phyloP scores from a whole-genome alignment of 495 filamentous ascomycete genomes.

The Hypoxylon perforatum region DNA sequence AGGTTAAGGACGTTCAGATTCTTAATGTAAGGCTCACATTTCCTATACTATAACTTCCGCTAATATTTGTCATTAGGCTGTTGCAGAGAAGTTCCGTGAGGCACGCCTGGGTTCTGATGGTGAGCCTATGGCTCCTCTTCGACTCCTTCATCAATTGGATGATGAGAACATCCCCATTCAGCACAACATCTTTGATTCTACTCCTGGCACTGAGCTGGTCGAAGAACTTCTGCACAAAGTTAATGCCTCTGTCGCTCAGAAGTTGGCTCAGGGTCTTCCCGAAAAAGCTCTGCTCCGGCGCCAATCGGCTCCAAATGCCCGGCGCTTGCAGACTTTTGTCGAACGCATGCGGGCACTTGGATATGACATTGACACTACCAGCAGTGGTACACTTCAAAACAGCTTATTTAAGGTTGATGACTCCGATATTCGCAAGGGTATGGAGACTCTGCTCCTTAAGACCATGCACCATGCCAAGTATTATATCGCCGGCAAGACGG shows the following conservation, averaged over 20 bases:
- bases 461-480: slow-evolving; percentile 97
- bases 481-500: slow-evolving; percentile 79
- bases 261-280: slow-evolving; percentile 79
- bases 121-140: slow-evolving; percentile 82
- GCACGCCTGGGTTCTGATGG: slow-evolving; percentile 81
- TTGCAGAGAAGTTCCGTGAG: slow-evolving; percentile 89
- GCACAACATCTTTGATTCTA: slow-evolving; percentile 94
- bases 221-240: slow-evolving; percentile 94
- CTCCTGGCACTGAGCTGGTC: slow-evolving; percentile 88
- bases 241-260: slow-evolving; percentile 88
- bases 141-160: slow-evolving; percentile 92
- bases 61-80: slow-evolving; percentile 62
- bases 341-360: slow-evolving; percentile 93
- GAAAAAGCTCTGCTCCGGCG: slow-evolving; percentile 93
- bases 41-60: slow-evolving; percentile 12
- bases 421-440: slow-evolving; percentile 88
- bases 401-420: slow-evolving; percentile 93
- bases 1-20: slow-evolving; percentile 76
- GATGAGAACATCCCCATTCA: slow-evolving; percentile 98
- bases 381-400: slow-evolving; percentile 90
- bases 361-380: slow-evolving; percentile 86
- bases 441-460: slow-evolving; percentile 95
- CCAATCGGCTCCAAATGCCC: slow-evolving; percentile 83
- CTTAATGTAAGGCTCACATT: slow-evolving; percentile 70
- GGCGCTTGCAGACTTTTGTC: slow-evolving; percentile 88